Percentiles rank a stretch among this genome's conserved stretches.
phyloP scores from a whole-genome alignment of 2,329 filamentous ascomycete species.

The Alternaria gaisen region DNA sequence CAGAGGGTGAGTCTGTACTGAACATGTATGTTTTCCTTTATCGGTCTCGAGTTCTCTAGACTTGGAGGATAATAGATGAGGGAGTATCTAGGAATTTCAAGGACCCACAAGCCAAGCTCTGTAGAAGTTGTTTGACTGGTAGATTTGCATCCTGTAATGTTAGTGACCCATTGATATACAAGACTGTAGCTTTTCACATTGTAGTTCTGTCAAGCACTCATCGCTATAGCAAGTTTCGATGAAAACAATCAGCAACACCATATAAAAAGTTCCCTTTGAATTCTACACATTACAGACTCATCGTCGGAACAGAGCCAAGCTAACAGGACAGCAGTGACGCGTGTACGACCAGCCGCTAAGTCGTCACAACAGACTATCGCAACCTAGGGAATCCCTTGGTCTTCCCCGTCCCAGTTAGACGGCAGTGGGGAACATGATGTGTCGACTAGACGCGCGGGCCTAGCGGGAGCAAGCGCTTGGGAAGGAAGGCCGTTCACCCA shows the following conservation, averaged over 20 bases:
- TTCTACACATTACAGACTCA: background rate
- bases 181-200: background rate
- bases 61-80: background rate
- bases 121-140: background rate
- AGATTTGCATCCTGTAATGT: background rate
- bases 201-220: background rate
- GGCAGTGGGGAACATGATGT: background rate
- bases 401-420: background rate
- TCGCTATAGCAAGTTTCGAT: background rate
- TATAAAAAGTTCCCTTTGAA: background rate
- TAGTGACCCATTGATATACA: background rate
- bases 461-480: slow-evolving; percentile 7
- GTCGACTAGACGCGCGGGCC: background rate
- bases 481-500: slow-evolving; percentile 3
- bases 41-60: background rate
- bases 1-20: background rate
- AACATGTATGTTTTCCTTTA: background rate
- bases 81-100: background rate
- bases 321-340: background rate
- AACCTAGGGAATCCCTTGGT: background rate
- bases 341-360: background rate
- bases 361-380: background rate
- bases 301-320: background rate
- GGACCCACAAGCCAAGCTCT: too few relatives aligned
- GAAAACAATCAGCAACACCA: background rate